These are phyloP conservation scores for Pseudonitzschia pungens DNA, from an alignment of 108 stramenopile species.

Conservation along the genomic window DNA sequence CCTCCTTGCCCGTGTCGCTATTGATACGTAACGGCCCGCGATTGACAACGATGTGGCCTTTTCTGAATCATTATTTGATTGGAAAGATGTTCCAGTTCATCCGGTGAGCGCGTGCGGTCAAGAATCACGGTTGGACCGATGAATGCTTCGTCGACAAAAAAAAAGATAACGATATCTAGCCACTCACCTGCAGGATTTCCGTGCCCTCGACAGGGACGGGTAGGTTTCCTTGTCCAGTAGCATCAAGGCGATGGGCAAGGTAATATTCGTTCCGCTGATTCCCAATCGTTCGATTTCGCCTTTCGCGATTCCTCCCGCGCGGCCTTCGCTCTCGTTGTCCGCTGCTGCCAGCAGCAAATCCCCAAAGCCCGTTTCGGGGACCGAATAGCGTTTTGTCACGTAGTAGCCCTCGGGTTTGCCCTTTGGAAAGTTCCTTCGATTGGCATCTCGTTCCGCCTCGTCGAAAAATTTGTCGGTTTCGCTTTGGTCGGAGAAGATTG, in stretches of 20 bases:
- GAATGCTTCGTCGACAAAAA: no score
- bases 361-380: not conserved
- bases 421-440: conserved; percentile 3
- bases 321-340: not conserved
- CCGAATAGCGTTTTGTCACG: conserved; percentile 1
- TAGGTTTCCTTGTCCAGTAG: conserved; percentile 62
- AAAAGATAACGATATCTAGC: not conserved
- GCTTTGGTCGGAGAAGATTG: not conserved
- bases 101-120: not conserved
- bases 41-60: conserved; percentile 60
- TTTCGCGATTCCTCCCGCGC: not conserved
- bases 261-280: conserved; percentile 55
- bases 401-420: conserved; percentile 5
- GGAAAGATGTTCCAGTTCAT: not conserved
- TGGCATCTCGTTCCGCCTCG: conserved; percentile 8
- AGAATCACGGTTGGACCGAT: no score
- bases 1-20: conserved; percentile 15
- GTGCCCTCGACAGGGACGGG: conserved; percentile 61
- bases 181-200: conserved; percentile 69
- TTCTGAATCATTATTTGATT: conserved; percentile 29
- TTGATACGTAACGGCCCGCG: conserved; percentile 38
- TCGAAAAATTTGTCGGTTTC: not conserved
- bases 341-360: not conserved
- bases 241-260: conserved; percentile 75
- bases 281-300: conserved; percentile 45